A percentile compares a stretch with the other conserved stretches of the same genome.
phyloP scores from a whole-genome alignment of 371 early-diverging fungal genomes.

The Syncephalastrum racemosum region DNA sequence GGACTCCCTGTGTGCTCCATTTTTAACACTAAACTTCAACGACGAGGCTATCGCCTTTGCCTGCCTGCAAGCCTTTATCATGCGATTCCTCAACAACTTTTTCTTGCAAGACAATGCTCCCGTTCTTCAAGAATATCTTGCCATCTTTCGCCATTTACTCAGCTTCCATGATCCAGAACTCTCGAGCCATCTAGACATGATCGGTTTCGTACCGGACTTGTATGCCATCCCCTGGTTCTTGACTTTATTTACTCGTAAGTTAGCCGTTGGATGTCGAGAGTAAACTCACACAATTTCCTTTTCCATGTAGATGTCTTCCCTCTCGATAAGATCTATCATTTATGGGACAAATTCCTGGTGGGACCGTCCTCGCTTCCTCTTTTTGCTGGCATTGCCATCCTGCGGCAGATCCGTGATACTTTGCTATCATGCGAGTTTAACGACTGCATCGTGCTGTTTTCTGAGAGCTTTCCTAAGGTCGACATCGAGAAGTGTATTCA shows the following conservation, averaged over 20 bases:
- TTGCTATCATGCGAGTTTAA: conserved; percentile 66
- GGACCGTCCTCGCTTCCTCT: conserved; percentile 65
- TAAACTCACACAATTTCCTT: background rate
- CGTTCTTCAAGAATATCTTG: conserved; percentile 66
- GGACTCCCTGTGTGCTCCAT: conserved; percentile 80
- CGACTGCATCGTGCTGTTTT: conserved; percentile 62
- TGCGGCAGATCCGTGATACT: conserved; percentile 62
- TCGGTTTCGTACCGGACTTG: conserved; percentile 71
- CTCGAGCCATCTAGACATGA: conserved; percentile 60
- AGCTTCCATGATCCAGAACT: conserved; percentile 78
- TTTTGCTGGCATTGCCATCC: conserved; percentile 71
- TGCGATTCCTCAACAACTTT: conserved; percentile 65
- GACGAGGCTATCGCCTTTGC: conserved; percentile 74
- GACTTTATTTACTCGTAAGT: conserved; percentile 80
- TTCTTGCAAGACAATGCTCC: conserved; percentile 72
- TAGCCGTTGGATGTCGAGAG: background rate
- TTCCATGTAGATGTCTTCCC: conserved; percentile 68
- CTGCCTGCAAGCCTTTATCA: conserved; percentile 66
- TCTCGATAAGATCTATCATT: conserved; percentile 72
- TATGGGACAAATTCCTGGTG: conserved; percentile 77
- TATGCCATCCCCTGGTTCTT: conserved; percentile 87
- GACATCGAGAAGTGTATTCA: conserved; percentile 74
- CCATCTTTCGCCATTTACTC: conserved; percentile 63
- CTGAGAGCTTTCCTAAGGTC: conserved; percentile 68
- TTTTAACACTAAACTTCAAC: conserved; percentile 71